Conservation (phyloP, 345 rosid species). For the Eucalyptus polybractea region DNA sequence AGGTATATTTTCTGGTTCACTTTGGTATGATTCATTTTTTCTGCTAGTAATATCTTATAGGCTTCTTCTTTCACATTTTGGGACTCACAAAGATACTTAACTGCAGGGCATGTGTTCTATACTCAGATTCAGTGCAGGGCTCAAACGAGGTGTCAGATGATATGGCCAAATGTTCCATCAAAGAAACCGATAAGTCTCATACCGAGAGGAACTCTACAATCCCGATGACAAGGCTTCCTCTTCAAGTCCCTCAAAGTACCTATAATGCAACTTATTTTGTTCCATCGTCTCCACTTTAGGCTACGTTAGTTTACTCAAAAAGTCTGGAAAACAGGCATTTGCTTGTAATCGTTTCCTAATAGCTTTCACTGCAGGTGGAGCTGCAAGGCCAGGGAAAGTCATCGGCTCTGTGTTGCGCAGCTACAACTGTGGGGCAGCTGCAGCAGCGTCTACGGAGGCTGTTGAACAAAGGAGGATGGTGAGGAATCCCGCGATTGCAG, state of each 20-base stretch:
- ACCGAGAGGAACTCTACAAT: slow-evolving; percentile 47
- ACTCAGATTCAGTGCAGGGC: slow-evolving; percentile 53
- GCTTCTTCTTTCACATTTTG: background rate
- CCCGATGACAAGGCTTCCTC: slow-evolving; percentile 68
- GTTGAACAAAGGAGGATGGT: slow-evolving; percentile 63
- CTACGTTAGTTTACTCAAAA: background rate
- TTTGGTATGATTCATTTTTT: background rate
- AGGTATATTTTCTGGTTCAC: slow-evolving; percentile 29
- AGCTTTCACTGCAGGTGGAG: slow-evolving; percentile 31
- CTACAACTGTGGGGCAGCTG: slow-evolving; percentile 70
- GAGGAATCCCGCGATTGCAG: slow-evolving; percentile 46
- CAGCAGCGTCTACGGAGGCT: slow-evolving; percentile 30
- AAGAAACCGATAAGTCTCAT: slow-evolving; percentile 53
- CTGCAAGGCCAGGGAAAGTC: slow-evolving; percentile 82
- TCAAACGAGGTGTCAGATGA: slow-evolving; percentile 52
- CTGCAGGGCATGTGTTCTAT: slow-evolving; percentile 75
- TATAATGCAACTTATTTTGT: slow-evolving; percentile 24
- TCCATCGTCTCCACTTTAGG: background rate
- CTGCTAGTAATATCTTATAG: background rate
- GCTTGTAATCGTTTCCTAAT: background rate
- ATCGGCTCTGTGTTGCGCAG: slow-evolving; percentile 61
- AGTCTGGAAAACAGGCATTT: background rate
- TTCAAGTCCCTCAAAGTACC: slow-evolving; percentile 64
- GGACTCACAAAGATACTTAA: background rate
- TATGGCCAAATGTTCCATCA: slow-evolving; percentile 77